Evolutionary conservation across 1,284 basidiomycete species (phyloP), one percentile per base, ranked within the genome.

Genomic region (Fistulinella cinereoalba): DNA sequence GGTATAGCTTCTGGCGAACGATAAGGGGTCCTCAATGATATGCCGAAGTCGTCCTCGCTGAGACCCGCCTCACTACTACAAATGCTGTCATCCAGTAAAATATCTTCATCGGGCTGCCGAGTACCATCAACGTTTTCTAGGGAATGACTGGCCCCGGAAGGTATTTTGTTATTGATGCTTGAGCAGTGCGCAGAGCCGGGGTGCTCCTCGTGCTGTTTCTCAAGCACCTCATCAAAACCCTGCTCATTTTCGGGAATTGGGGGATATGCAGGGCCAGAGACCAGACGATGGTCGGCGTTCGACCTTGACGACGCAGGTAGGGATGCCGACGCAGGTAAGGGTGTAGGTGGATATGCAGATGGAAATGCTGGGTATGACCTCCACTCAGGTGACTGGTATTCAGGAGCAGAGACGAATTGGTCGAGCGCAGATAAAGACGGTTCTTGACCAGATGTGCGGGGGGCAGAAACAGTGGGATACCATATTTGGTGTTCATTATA

Each of bases 201-300:
- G 74, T 76, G 74, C 64, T 65, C 61, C 74, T 78, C 75, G 75
- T 72, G 77, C 65, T 70, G 75, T 61, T 69, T 75, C 77, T 72
- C 74, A 81, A 83, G 81, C 83, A 75, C 80, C 77, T 62, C 62
- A 47, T 57, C 62, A 77, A 75, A 77, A 76, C 67, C 81, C 82
- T 76, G 76, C n/a, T 48, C 60, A 50, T 62, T 54, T 24, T 72
- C 71, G 5, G 55, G 54, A 43, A 71, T 62, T 34, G 56, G 57
- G 6, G 61, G 55, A 44, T 68, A 61, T 51, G 61, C 16, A 41
- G 46, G 11, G 42, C 52, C 29, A 40, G 56, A 44, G 32, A 50
- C 18, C 47, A 55, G 52, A 51, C 52, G 47, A 31, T 47, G 50
- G 48, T 48, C 42, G 49, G 41, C 38, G 24, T 55, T 36, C 23